Conservation (phyloP, 169 alveolate genomes). For the Cryptosporidium baileyi region DNA sequence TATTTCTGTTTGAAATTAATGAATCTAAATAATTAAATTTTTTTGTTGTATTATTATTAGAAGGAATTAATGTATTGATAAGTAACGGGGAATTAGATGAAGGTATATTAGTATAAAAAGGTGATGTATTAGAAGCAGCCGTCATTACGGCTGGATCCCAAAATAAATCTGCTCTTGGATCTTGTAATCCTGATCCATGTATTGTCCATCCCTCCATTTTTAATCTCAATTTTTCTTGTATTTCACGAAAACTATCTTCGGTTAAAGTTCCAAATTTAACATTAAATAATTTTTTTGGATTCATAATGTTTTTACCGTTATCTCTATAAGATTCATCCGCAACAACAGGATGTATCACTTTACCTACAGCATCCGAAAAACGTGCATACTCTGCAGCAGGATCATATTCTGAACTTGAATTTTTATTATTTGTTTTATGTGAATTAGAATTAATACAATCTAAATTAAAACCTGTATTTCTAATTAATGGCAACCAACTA, state of each 20-base stretch:
- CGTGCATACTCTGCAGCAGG: conserved; percentile 65
- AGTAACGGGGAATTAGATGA: conserved; percentile 46
- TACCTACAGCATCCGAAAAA: conserved; percentile 61
- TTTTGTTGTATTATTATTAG: neutral
- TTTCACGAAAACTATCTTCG: conserved; percentile 17
- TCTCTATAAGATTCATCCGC: conserved; percentile 63
- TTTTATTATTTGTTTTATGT: neutral
- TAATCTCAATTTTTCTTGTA: conserved; percentile 40
- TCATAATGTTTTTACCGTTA: conserved; percentile 12
- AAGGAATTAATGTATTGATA: conserved; percentile 11
- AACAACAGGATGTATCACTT: conserved; percentile 34
- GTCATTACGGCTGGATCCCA: conserved; percentile 68
- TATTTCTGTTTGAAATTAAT: neutral
- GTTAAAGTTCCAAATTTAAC: conserved; percentile 58
- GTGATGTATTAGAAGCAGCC: conserved; percentile 28
- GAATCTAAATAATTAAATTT: neutral
- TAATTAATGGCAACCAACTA: conserved; percentile 23
- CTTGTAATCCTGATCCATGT: conserved; percentile 56
- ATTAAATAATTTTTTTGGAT: conserved; percentile 46
- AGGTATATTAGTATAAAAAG: conserved; percentile 26
- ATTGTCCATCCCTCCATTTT: conserved; percentile 61
- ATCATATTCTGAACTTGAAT: conserved; percentile 19
- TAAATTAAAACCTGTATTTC: conserved; percentile 38
- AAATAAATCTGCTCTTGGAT: conserved; percentile 52
- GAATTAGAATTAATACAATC: conserved; percentile 20